phyloP scores from a whole-genome alignment of 345 rosid species.

The Chamaenerion angustifolium region DNA sequence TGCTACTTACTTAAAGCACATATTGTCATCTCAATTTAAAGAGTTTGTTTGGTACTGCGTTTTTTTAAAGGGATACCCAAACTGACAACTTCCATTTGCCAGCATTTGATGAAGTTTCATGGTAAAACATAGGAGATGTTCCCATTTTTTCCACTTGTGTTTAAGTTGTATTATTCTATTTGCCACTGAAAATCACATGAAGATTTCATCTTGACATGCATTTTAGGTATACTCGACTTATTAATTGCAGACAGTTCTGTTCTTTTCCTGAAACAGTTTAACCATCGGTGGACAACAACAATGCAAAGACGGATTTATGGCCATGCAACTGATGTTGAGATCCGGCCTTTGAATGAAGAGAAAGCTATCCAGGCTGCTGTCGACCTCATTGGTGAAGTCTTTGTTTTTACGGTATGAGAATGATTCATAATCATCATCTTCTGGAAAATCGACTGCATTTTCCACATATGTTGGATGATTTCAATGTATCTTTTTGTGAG shows the following conservation, averaged over 20 bases:
- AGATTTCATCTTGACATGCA: not conserved
- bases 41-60: too few species aligned
- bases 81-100: too few species aligned
- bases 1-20: too few species aligned
- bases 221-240: too few species aligned
- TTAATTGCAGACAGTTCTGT: too few species aligned
- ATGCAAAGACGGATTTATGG: constrained; percentile 67
- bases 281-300: constrained; percentile 60
- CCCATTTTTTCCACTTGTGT: too few species aligned
- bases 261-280: constrained; percentile 29
- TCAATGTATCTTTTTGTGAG: constrained; percentile 1
- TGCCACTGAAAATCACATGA: not conserved
- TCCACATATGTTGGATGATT: not conserved
- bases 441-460: not conserved
- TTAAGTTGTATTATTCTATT: not conserved
- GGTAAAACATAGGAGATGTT: too few species aligned
- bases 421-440: too few species aligned
- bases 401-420: constrained; percentile 59
- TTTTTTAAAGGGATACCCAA: too few species aligned
- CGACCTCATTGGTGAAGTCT: constrained; percentile 79
- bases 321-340: constrained; percentile 75
- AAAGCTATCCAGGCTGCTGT: constrained; percentile 96
- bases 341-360: constrained; percentile 81
- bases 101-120: too few species aligned
- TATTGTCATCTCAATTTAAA: too few species aligned